A percentile compares a stretch with the other conserved stretches of the same genome.
Conservation (phyloP, 73 alveolate genomes). For the Symbiodinium pilosum region DNA sequence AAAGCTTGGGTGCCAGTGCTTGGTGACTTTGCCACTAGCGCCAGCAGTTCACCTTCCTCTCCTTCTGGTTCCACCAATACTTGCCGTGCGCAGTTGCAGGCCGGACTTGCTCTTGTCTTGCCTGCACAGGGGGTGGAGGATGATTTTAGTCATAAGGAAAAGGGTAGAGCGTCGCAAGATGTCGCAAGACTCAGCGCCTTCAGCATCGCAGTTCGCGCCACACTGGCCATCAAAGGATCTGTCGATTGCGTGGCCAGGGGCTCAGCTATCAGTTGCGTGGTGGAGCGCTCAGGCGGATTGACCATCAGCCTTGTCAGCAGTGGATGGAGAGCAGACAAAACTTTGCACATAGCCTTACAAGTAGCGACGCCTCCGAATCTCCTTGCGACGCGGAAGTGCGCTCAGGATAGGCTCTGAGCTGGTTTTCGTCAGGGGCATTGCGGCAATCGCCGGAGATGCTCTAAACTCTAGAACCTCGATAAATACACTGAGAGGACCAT, state of each 20-base stretch:
- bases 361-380: not conserved
- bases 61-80: conserved; percentile 15
- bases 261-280: conserved; percentile 15
- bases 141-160: not conserved
- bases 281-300: conserved; percentile 3
- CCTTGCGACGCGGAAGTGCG: not conserved
- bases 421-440: not conserved
- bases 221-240: not conserved
- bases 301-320: not conserved
- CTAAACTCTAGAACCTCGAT: no score
- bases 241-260: conserved; percentile 7
- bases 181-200: not conserved
- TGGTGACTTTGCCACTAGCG: not conserved
- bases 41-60: conserved; percentile 18
- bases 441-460: no score
- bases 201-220: not conserved
- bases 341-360: not conserved
- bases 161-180: not conserved
- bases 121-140: not conserved
- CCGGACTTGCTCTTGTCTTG: conserved; percentile 9
- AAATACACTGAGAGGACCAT: no score
- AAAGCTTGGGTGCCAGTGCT: not conserved
- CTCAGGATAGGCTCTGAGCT: not conserved
- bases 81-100: not conserved
- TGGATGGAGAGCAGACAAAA: not conserved